These are phyloP conservation scores for Candolleomyces efflorescens DNA, from an alignment of 768 basidiomycete genomes.

Conservation along the genomic window DNA sequence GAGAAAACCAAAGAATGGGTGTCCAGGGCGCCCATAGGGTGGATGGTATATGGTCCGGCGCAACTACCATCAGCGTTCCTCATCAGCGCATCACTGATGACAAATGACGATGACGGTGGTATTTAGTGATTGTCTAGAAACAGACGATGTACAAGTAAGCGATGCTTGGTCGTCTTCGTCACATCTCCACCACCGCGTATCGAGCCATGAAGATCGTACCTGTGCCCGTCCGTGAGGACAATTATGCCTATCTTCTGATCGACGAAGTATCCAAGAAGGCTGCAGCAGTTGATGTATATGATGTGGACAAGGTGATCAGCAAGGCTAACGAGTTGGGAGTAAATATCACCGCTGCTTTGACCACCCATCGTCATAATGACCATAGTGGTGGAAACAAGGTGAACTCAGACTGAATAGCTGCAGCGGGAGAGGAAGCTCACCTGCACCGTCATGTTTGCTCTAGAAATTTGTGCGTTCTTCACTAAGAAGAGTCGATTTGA, in stretches of 20 bases:
- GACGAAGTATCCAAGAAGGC: constrained; percentile 65
- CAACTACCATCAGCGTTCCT: no score
- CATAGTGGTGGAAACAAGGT: constrained; percentile 88
- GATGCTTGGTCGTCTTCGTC: neutral
- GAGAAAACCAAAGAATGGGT: no score
- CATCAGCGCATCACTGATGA: no score
- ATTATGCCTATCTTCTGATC: constrained; percentile 81
- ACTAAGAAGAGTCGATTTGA: neutral
- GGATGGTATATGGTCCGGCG: no score
- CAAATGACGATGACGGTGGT: no score
- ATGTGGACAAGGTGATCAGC: constrained; percentile 62
- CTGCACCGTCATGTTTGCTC: neutral
- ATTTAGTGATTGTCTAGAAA: no score
- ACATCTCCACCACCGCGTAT: constrained; percentile 8
- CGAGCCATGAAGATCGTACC: constrained; percentile 67
- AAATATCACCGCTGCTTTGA: constrained; percentile 67
- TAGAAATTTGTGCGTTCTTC: neutral
- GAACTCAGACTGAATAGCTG: neutral
- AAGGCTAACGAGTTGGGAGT: constrained; percentile 62
- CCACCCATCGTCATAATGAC: constrained; percentile 91
- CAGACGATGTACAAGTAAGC: neutral
- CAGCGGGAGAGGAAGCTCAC: no score
- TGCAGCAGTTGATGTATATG: constrained; percentile 78
- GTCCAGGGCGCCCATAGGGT: no score
- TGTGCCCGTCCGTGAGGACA: constrained; percentile 76